A percentile compares a stretch with the other conserved stretches of the same genome.
phyloP scores from a whole-genome alignment of 805 yeast species.

The Saturnispora hagleri region DNA sequence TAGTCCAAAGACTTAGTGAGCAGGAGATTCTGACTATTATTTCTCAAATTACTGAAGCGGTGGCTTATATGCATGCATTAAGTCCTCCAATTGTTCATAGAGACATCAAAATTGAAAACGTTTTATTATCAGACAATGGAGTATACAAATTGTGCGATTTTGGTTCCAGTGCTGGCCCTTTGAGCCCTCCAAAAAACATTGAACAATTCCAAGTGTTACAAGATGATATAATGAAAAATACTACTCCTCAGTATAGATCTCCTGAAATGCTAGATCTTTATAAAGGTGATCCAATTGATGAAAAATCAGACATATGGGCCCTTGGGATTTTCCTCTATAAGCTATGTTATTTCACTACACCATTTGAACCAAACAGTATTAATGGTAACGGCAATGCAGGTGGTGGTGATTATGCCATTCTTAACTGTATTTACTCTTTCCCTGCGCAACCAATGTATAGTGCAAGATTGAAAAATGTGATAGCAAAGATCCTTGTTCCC shows the following conservation, averaged over 20 bases:
- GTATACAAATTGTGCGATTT: constrained; percentile 70
- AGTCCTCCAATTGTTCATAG: constrained; percentile 48
- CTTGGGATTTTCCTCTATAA: constrained; percentile 71
- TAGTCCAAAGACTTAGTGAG: constrained; percentile 58
- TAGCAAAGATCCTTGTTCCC: constrained; percentile 49
- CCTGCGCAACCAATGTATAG: constrained; percentile 52
- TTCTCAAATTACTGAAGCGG: constrained; percentile 63
- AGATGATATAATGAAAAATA: constrained; percentile 65
- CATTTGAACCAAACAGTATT: constrained; percentile 49
- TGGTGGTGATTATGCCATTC: constrained; percentile 53
- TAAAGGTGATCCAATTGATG: constrained; percentile 63
- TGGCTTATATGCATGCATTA: constrained; percentile 69
- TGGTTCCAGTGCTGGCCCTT: constrained; percentile 64
- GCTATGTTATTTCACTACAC: constrained; percentile 73
- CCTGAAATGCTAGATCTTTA: constrained; percentile 79
- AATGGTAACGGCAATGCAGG: constrained; percentile 28
- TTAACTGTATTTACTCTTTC: constrained; percentile 44
- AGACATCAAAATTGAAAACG: constrained; percentile 79
- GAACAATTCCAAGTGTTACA: constrained; percentile 53
- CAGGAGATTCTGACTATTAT: constrained; percentile 57
- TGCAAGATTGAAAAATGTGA: constrained; percentile 52
- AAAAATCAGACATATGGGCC: constrained; percentile 83
- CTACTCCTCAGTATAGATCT: constrained; percentile 77
- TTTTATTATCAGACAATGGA: constrained; percentile 49
- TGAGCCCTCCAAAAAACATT: constrained; percentile 52